phyloP scores from a whole-genome alignment of 2,329 filamentous ascomycete species.

The Alternaria panax region DNA sequence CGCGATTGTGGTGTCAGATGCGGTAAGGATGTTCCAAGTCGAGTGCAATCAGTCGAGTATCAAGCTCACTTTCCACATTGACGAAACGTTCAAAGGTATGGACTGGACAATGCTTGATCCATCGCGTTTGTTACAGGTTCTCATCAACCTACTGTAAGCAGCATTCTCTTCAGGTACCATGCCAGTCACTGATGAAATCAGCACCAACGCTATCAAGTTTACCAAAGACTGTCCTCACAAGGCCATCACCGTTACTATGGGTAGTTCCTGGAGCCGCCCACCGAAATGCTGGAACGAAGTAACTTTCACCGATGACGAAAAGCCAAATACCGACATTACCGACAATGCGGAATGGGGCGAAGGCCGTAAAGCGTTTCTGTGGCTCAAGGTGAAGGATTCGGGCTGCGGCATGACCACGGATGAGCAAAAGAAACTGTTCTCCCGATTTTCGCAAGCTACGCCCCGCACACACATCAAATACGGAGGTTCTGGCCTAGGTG shows the following conservation, averaged over 20 bases:
- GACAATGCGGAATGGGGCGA: conserved; percentile 39
- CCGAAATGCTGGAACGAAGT: conserved; percentile 25
- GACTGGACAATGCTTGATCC: conserved; percentile 43
- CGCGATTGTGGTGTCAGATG: conserved; percentile 30
- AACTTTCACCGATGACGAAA: conserved; percentile 22
- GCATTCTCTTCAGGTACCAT: conserved; percentile 27
- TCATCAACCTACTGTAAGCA: conserved; percentile 38
- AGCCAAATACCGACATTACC: conserved; percentile 9
- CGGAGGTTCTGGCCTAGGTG: conserved; percentile 52
- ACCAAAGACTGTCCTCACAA: conserved; percentile 47
- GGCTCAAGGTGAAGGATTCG: conserved; percentile 48
- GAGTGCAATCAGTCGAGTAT: conserved; percentile 45
- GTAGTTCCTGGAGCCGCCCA: conserved; percentile 36
- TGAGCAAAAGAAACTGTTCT: conserved; percentile 47
- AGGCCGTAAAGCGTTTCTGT: conserved; percentile 46
- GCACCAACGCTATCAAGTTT: conserved; percentile 43
- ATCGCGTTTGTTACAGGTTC: conserved; percentile 35
- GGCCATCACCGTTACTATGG: conserved; percentile 49
- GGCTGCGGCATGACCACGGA: conserved; percentile 50
- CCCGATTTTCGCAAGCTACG: conserved; percentile 41
- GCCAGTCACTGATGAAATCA: conserved; percentile 32
- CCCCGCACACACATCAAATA: conserved; percentile 48
- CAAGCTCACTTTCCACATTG: conserved; percentile 49
- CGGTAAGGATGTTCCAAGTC: conserved; percentile 40
- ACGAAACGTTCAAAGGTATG: conserved; percentile 49